Percentiles rank a stretch among this genome's conserved stretches.
phyloP scores from a whole-genome alignment of 352 stramenopile species.

The Lagenidium sp. region DNA sequence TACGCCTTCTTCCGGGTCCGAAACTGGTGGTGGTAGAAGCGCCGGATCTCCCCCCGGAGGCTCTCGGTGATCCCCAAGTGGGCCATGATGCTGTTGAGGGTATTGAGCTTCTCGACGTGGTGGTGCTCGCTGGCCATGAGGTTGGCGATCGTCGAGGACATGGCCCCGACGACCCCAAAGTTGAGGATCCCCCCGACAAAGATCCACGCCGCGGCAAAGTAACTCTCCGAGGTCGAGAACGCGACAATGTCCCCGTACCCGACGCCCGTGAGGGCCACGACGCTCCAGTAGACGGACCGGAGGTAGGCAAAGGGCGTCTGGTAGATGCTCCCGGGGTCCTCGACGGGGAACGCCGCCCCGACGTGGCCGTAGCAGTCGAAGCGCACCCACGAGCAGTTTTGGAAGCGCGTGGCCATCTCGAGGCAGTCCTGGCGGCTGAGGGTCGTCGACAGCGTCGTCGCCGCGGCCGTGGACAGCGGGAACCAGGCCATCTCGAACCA shows the following conservation, averaged over 20 bases:
- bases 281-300: constrained; percentile 65
- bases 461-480: constrained; percentile 5
- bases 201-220: constrained; percentile 68
- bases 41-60: constrained; percentile 49
- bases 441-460: neutral
- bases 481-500: constrained; percentile 69
- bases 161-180: constrained; percentile 67
- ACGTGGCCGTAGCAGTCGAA: constrained; percentile 69
- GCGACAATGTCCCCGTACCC: constrained; percentile 71
- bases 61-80: constrained; percentile 41
- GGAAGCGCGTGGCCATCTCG: constrained; percentile 30
- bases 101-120: constrained; percentile 61
- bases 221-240: constrained; percentile 61
- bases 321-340: constrained; percentile 31
- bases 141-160: constrained; percentile 75
- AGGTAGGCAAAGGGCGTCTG: constrained; percentile 49
- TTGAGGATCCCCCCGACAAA: constrained; percentile 71
- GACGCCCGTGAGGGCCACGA: constrained; percentile 58
- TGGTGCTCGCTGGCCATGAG: constrained; percentile 49
- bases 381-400: constrained; percentile 65
- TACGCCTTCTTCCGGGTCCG: constrained; percentile 47
- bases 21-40: constrained; percentile 70
- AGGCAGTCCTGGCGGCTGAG: constrained; percentile 31
- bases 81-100: constrained; percentile 52
- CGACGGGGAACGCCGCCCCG: constrained; percentile 29